Evolutionary conservation across 257 asterid genomes (phyloP).

Genomic region (Solanum ahanhuiri): DNA sequence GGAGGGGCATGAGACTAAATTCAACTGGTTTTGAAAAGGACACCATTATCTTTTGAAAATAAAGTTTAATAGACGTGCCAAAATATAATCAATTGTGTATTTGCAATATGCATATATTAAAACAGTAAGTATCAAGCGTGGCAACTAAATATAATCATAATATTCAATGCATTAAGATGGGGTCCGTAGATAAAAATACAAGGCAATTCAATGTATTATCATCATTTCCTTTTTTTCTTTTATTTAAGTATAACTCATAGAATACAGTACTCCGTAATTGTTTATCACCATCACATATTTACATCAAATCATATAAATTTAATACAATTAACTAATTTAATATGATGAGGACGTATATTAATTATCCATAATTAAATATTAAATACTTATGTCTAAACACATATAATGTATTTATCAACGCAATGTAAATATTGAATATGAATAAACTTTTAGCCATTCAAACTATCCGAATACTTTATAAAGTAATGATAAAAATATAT

Average conservation of each 20-base stretch:
- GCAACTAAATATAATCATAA: conserved; percentile 30
- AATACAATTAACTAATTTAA: neutral
- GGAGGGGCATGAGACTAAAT: neutral
- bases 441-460: neutral
- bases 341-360: neutral
- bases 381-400: neutral
- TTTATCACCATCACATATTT: too few species aligned
- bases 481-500: neutral
- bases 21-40: conserved; percentile 14
- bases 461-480: neutral
- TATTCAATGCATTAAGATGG: conserved; percentile 17
- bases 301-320: too few species aligned
- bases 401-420: neutral
- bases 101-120: conserved; percentile 9
- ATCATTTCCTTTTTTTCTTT: neutral
- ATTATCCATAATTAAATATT: neutral
- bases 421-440: neutral
- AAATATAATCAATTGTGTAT: conserved; percentile 44
- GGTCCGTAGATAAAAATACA: neutral
- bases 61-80: conserved; percentile 56
- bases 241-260: neutral
- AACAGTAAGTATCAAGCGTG: conserved; percentile 40
- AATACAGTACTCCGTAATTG: neutral
- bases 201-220: neutral
- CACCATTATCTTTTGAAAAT: conserved; percentile 16